Evolutionary conservation across 2,329 filamentous ascomycete species (phyloP), one percentile per base, ranked within the genome.

Genomic region (Fusarium sarcochroum): DNA sequence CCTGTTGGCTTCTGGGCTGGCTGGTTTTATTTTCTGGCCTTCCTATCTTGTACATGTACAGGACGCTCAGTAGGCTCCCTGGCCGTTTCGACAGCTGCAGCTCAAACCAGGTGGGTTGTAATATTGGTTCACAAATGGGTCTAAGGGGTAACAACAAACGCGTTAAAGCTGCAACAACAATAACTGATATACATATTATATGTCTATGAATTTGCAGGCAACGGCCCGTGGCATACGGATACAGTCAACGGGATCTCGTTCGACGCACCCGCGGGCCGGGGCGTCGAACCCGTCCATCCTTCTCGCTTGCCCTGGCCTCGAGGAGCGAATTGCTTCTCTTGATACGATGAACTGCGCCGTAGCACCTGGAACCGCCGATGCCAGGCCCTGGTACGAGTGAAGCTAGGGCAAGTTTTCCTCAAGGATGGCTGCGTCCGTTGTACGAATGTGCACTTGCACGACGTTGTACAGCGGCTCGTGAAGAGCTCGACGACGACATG

Each of bases 301-400:
- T 54, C 66, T 74, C 72, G 72, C 72, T 73, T 74, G 64, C 57
- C 68, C 66, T 56, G 58, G 63, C 58, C 59, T 67, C 51, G 52
- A 49, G 46, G 58, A 68, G 64, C 64, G 68, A 74, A 72, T 74
- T 73, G 67, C 70, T 68, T 66, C 58, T 68, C 59, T 48, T 51
- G 20, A 44, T 18, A 46, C 27, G 30, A 35, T 42, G 41, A 41
- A 40, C 69, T 63, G 65, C 18, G 69, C 64, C 62, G 67, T 71
- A 69, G 42, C 60, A 65, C 68, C 46, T 54, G 27, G 55, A 55
- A 37, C 52, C 37, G 40, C 58, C 47, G 42, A 58, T 60, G 44
- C 58, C 48, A 59, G 53, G 46, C 57, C 58, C 64, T 48, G 27
- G 55, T 48, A 38, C 57, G 54, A 57, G 40, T 54, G 53, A 30